Percentiles rank a stretch among this genome's conserved stretches.
phyloP scores from a whole-genome alignment of 2,329 filamentous ascomycete species.

The Metarhizium guizhouense region DNA sequence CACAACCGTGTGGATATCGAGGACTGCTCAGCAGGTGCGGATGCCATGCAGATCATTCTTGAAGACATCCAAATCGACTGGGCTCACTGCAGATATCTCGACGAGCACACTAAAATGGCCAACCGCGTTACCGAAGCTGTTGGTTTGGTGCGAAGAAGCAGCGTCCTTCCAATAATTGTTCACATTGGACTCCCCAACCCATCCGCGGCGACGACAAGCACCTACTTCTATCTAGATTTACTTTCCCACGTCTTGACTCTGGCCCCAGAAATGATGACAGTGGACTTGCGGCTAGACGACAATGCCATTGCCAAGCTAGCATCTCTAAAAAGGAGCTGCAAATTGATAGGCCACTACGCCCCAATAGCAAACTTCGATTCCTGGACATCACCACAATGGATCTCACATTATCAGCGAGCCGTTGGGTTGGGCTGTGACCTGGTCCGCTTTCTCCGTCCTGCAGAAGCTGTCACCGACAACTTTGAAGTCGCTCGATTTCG shows the following conservation, averaged over 20 bases:
- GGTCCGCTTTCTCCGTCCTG: conserved; percentile 51
- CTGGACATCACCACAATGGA: conserved; percentile 50
- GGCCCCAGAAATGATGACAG: conserved; percentile 52
- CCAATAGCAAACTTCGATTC: conserved; percentile 29
- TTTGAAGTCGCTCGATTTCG: conserved; percentile 49
- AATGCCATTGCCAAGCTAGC: conserved; percentile 40
- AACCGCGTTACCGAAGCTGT: conserved; percentile 48
- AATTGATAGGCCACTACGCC: conserved; percentile 51
- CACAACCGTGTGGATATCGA: conserved; percentile 49
- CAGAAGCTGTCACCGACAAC: conserved; percentile 51
- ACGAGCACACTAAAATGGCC: conserved; percentile 23
- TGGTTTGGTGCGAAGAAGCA: conserved; percentile 52
- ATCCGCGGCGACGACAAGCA: conserved; percentile 10
- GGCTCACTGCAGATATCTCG: conserved; percentile 8
- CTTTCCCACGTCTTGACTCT: conserved; percentile 52
- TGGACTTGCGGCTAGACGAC: conserved; percentile 51
- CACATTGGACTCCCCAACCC: conserved; percentile 32
- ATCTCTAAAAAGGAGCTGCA: conserved; percentile 42
- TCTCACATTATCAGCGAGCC: conserved; percentile 49
- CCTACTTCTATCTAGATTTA: conserved; percentile 42
- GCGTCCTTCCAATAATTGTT: conserved; percentile 50
- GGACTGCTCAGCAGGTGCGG: conserved; percentile 55
- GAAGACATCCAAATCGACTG: conserved; percentile 25
- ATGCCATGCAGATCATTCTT: conserved; percentile 56
- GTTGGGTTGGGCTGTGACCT: conserved; percentile 50